These are phyloP conservation scores for Phaeolepiota aurea DNA, from an alignment of 768 basidiomycete genomes.

Conservation along the genomic window DNA sequence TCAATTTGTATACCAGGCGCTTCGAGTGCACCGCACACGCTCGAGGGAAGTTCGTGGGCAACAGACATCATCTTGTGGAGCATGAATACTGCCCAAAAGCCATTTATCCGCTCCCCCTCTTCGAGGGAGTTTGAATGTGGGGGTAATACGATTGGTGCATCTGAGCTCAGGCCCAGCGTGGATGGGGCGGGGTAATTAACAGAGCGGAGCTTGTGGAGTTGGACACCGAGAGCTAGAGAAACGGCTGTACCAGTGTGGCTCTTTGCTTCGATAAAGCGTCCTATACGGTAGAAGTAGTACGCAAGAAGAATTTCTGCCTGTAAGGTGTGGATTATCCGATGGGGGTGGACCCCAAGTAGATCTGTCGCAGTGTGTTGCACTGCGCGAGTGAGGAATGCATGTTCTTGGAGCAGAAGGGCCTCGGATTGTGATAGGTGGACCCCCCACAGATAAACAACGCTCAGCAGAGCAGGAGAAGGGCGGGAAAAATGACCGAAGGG, in stretches of 20 bases:
- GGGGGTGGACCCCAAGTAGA: constrained; percentile 38
- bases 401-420: constrained; percentile 30
- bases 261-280: constrained; percentile 53
- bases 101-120: constrained; percentile 59
- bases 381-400: constrained; percentile 39
- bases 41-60: constrained; percentile 40
- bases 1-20: constrained; percentile 41
- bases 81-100: constrained; percentile 55
- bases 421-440: constrained; percentile 38
- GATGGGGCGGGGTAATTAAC: constrained; percentile 24
- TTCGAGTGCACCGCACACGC: constrained; percentile 48
- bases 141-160: constrained; percentile 32
- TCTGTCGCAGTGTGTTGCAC: constrained; percentile 37
- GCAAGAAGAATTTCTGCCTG: constrained; percentile 60
- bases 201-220: constrained; percentile 38
- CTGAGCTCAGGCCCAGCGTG: constrained; percentile 28
- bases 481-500: constrained; percentile 38
- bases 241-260: constrained; percentile 46
- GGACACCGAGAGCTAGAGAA: constrained; percentile 36
- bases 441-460: constrained; percentile 45
- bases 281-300: constrained; percentile 55
- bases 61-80: constrained; percentile 52
- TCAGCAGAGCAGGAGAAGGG: constrained; percentile 41
- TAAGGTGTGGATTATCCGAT: constrained; percentile 41
- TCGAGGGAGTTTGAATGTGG: constrained; percentile 39